These are phyloP conservation scores for Populus hybrid DNA, from an alignment of 441 rosid genomes.

Conservation along the genomic window DNA sequence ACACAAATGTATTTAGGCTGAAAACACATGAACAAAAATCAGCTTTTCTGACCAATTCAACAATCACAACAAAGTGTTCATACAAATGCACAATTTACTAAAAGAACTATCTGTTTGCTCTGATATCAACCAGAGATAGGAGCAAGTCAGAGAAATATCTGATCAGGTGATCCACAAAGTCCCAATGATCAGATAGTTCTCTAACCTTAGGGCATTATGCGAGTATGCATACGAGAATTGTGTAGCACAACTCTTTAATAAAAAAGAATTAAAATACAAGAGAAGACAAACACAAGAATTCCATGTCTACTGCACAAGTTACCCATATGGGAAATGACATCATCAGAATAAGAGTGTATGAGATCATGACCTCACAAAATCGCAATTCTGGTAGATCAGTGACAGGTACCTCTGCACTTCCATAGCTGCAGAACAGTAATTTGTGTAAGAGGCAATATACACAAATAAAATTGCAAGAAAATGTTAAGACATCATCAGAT, in stretches of 20 bases:
- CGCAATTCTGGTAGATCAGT: constrained; percentile 51
- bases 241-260: background rate
- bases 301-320: background rate
- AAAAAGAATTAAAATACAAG: background rate
- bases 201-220: background rate
- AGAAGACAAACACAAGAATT: background rate
- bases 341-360: constrained; percentile 11
- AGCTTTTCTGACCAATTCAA: constrained; percentile 11
- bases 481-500: background rate
- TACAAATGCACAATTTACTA: background rate
- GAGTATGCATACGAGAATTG: background rate
- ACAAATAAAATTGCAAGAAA: background rate
- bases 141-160: background rate
- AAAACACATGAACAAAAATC: constrained; percentile 19
- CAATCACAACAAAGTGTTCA: background rate
- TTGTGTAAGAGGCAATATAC: constrained; percentile 11
- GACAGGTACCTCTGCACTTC: constrained; percentile 68
- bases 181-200: background rate
- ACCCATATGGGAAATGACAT: background rate
- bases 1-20: constrained; percentile 82
- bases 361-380: constrained; percentile 52
- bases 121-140: background rate
- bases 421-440: constrained; percentile 63
- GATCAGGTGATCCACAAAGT: background rate
- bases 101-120: background rate